Evolutionary conservation across 2,329 filamentous ascomycete species (phyloP).

Genomic region (Sarocladium kiliense): DNA sequence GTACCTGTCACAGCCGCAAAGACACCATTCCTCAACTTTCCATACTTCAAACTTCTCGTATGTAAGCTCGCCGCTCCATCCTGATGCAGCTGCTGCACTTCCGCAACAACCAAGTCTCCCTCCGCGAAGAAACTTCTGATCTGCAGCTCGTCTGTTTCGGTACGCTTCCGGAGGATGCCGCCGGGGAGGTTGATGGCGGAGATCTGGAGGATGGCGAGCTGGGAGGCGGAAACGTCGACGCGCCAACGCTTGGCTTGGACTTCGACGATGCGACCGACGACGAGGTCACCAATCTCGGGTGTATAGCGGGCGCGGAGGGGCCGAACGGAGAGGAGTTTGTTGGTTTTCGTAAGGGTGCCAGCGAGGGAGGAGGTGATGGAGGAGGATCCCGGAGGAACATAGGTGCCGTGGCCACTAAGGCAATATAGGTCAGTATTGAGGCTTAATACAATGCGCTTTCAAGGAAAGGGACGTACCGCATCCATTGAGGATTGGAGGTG

Average conservation of each 20-base stretch:
- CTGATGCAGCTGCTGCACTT: conserved; percentile 83
- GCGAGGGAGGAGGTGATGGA: conserved; percentile 86
- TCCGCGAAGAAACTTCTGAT: conserved; percentile 97
- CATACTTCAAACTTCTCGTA: conserved; percentile 86
- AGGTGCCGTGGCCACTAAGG: conserved; percentile 93
- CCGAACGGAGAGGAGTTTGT: conserved; percentile 90
- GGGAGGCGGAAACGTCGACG: conserved; percentile 84
- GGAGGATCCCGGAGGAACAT: conserved; percentile 55
- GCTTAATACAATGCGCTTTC: too few species aligned
- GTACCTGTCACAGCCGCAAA: conserved; percentile 79
- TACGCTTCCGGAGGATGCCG: conserved; percentile 84
- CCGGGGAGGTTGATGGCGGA: conserved; percentile 92
- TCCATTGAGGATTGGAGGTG: conserved; percentile 93
- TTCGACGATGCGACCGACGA: conserved; percentile 88
- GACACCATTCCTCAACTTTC: conserved; percentile 88
- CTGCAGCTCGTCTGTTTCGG: conserved; percentile 93
- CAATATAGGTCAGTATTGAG: too few species aligned
- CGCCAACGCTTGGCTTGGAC: conserved; percentile 94
- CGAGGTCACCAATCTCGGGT: conserved; percentile 92
- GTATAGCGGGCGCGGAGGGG: conserved; percentile 89
- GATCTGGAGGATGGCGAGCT: conserved; percentile 77
- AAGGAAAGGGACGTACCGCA: conserved; percentile 55
- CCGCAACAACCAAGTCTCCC: conserved; percentile 87
- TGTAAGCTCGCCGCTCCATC: conserved; percentile 86
- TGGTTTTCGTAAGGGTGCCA: conserved; percentile 85